Evolutionary conservation across 106 monocot genomes (phyloP).

Genomic region (Dioscorea zingiberensis): DNA sequence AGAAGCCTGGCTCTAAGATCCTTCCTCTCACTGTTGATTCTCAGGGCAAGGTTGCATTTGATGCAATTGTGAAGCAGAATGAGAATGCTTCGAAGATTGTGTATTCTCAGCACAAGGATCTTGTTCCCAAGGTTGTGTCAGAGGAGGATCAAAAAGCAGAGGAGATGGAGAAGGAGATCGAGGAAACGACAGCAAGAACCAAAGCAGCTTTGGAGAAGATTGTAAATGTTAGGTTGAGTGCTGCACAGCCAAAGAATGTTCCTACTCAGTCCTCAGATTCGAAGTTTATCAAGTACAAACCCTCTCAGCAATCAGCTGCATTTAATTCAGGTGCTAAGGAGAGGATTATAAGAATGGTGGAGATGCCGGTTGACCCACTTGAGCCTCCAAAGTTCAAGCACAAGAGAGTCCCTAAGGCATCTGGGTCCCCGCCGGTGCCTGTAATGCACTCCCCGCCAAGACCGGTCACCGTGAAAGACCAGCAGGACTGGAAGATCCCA

Average conservation of each 20-base stretch:
- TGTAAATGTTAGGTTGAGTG: slow-evolving; percentile 77
- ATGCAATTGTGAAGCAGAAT: slow-evolving; percentile 76
- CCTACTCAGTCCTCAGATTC: slow-evolving; percentile 67
- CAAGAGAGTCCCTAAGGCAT: slow-evolving; percentile 81
- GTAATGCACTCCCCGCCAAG: slow-evolving; percentile 97
- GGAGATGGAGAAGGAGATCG: slow-evolving; percentile 81
- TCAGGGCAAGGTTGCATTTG: slow-evolving; percentile 78
- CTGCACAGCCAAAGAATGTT: slow-evolving; percentile 97
- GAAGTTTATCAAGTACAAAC: slow-evolving; percentile 93
- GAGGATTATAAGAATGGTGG: slow-evolving; percentile 84
- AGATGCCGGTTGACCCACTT: slow-evolving; percentile 91
- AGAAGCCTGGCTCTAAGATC: slow-evolving; percentile 80
- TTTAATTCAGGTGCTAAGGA: slow-evolving; percentile 96
- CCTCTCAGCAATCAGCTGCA: slow-evolving; percentile 78
- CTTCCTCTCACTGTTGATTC: slow-evolving; percentile 89
- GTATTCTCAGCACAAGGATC: slow-evolving; percentile 86
- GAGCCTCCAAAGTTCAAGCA: slow-evolving; percentile 99
- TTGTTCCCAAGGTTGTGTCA: slow-evolving; percentile 61
- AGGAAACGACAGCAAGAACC: slow-evolving; percentile 70
- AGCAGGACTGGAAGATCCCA: slow-evolving; percentile 99
- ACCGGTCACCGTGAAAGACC: slow-evolving; percentile 92
- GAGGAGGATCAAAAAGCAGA: slow-evolving; percentile 34
- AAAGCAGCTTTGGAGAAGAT: slow-evolving; percentile 91
- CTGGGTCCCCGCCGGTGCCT: slow-evolving; percentile 89
- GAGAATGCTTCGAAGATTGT: slow-evolving; percentile 84